These are phyloP conservation scores for Paraphaeosphaeria sporulosa DNA, from an alignment of 2,329 filamentous ascomycete genomes.

Conservation along the genomic window DNA sequence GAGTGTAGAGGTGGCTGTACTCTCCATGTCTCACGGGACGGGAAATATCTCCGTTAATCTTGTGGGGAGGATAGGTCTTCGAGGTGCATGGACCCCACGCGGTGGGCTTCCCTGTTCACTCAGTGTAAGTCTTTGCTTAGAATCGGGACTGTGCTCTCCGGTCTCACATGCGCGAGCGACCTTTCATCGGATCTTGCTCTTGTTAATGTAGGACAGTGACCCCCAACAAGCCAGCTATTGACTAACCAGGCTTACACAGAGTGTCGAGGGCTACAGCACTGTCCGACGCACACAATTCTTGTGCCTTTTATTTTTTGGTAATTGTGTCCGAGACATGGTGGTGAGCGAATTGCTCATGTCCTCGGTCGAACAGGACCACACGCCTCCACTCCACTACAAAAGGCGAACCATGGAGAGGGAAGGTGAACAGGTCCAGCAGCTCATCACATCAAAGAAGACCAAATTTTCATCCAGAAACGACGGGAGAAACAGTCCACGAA, in stretches of 20 bases:
- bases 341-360: not conserved
- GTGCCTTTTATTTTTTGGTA: not conserved
- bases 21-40: slow-evolving; percentile 5
- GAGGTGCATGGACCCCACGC: not conserved
- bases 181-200: not conserved
- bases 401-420: slow-evolving; percentile 1
- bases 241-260: slow-evolving; percentile 3
- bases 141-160: slow-evolving; percentile 7
- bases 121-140: slow-evolving; percentile 4
- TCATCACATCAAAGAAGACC: not conserved
- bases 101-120: not conserved
- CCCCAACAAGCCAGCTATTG: not conserved
- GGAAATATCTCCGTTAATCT: not conserved
- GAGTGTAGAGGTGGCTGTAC: slow-evolving; percentile 2
- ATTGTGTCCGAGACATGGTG: slow-evolving; percentile 9
- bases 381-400: slow-evolving; percentile 7
- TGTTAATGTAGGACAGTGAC: not conserved
- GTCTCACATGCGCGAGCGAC: slow-evolving; percentile 1
- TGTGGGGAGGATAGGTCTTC: slow-evolving; percentile 4
- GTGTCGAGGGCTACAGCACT: slow-evolving; percentile 1
- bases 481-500: not conserved
- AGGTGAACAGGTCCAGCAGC: slow-evolving; percentile 3
- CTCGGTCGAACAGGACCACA: slow-evolving; percentile 7
- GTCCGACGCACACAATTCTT: slow-evolving; percentile 3
- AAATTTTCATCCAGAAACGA: not conserved